Percentiles rank a stretch among this genome's conserved stretches.
These are phyloP conservation scores for Thelonectria blattea DNA, from an alignment of 2,329 filamentous ascomycete species.

Conservation along the genomic window DNA sequence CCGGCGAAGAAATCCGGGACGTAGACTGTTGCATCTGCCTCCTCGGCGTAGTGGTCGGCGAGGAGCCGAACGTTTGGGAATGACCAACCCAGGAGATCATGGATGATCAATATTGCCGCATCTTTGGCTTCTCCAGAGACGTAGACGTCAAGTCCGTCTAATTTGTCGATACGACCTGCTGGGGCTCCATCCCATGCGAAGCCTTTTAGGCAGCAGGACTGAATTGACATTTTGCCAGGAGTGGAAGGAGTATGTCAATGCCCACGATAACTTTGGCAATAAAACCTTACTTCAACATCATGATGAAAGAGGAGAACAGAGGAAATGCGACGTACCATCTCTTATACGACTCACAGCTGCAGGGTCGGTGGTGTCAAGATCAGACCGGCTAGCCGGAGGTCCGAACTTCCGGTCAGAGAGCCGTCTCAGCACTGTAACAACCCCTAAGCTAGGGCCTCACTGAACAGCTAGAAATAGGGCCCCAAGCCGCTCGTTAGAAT, in stretches of 20 bases:
- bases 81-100: conserved; percentile 52
- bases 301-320: not conserved
- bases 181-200: conserved; percentile 51
- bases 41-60: conserved; percentile 53
- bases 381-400: too few relatives aligned
- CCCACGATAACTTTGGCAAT: not conserved
- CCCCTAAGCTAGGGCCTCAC: too few relatives aligned
- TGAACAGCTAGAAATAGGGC: too few relatives aligned
- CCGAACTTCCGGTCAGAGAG: too few relatives aligned
- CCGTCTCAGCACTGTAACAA: too few relatives aligned
- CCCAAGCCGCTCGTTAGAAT: too few relatives aligned
- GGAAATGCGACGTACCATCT: not conserved
- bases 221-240: conserved; percentile 13
- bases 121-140: conserved; percentile 44
- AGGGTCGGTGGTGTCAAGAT: too few relatives aligned
- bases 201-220: conserved; percentile 42
- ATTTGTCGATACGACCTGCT: conserved; percentile 40
- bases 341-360: too few relatives aligned
- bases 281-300: not conserved
- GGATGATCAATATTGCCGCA: conserved; percentile 45
- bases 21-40: conserved; percentile 54
- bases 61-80: conserved; percentile 52
- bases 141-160: conserved; percentile 45
- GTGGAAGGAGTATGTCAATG: not conserved
- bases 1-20: conserved; percentile 46